These are phyloP conservation scores for Cylindrodendrum hubeiense DNA, from an alignment of 2,329 filamentous ascomycete genomes.

Conservation along the genomic window DNA sequence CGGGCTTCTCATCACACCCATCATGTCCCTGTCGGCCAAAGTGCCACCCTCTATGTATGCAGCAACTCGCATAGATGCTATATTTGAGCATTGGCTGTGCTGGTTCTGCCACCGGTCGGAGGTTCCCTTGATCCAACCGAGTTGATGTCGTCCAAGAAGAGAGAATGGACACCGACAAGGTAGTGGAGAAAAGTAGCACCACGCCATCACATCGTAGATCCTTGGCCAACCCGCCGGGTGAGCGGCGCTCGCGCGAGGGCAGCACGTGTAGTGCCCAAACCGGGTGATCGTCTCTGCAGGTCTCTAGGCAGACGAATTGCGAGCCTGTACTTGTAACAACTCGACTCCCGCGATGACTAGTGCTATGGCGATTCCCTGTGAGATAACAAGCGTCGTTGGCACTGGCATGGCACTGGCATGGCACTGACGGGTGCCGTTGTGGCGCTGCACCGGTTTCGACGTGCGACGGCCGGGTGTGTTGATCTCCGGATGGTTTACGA, in stretches of 20 bases:
- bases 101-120: background rate
- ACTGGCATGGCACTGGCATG: background rate
- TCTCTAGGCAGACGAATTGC: background rate
- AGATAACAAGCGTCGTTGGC: background rate
- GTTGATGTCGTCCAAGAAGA: background rate
- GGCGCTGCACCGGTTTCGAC: slow-evolving; percentile 5
- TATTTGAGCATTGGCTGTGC: slow-evolving; percentile 11
- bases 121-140: background rate
- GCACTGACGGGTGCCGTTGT: background rate
- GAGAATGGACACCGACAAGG: background rate
- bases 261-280: slow-evolving; percentile 8
- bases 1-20: background rate
- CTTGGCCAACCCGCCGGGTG: background rate
- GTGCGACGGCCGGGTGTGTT: background rate
- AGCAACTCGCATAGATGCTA: slow-evolving; percentile 5
- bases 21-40: slow-evolving; percentile 4
- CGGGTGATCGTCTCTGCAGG: slow-evolving; percentile 10
- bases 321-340: background rate
- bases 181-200: background rate
- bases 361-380: background rate
- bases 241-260: background rate
- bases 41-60: background rate
- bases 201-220: slow-evolving; percentile 9
- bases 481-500: slow-evolving; percentile 24
- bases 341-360: background rate